A percentile compares a stretch with the other conserved stretches of the same genome.
Conservation (phyloP, 1,139 yeast genomes). For the Chernovozyma sophiae-reginae region DNA sequence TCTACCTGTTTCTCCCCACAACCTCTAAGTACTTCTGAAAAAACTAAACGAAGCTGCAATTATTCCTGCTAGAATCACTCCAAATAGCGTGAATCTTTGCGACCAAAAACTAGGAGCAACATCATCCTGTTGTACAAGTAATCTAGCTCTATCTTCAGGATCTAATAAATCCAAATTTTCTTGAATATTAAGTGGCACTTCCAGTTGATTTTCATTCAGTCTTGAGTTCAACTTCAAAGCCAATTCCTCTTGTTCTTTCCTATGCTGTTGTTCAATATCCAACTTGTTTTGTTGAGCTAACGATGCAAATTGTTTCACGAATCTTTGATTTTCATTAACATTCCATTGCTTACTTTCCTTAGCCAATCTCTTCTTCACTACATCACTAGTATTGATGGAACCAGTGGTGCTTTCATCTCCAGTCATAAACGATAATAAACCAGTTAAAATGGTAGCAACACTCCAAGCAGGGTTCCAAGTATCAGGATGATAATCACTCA, state of each 20-base stretch:
- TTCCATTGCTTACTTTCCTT: constrained; percentile 67
- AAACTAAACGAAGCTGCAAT: constrained; percentile 21
- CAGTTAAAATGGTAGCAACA: constrained; percentile 80
- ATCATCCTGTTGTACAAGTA: constrained; percentile 25
- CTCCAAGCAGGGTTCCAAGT: constrained; percentile 97
- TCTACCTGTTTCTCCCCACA: no score
- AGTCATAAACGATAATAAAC: constrained; percentile 83
- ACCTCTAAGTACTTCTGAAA: constrained; percentile 11
- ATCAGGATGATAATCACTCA: constrained; percentile 92
- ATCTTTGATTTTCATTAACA: constrained; percentile 48
- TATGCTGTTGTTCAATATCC: constrained; percentile 19
- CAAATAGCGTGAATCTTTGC: constrained; percentile 19
- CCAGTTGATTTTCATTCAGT: constrained; percentile 4
- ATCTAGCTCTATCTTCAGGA: constrained; percentile 44
- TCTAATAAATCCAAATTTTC: constrained; percentile 30
- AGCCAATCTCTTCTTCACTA: constrained; percentile 35
- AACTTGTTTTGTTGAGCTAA: constrained; percentile 44
- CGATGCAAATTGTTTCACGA: constrained; percentile 66
- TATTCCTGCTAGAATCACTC: constrained; percentile 31
- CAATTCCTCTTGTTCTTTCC: constrained; percentile 4
- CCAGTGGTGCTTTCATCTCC: constrained; percentile 43
- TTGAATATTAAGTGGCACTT: constrained; percentile 16
- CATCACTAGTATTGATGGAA: constrained; percentile 33
- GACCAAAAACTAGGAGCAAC: constrained; percentile 9
- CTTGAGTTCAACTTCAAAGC: constrained; percentile 2